A percentile compares a stretch with the other conserved stretches of the same genome.
Conservation (phyloP, 1,139 yeast species). For the Kurtzmaniella quercitrusa region DNA sequence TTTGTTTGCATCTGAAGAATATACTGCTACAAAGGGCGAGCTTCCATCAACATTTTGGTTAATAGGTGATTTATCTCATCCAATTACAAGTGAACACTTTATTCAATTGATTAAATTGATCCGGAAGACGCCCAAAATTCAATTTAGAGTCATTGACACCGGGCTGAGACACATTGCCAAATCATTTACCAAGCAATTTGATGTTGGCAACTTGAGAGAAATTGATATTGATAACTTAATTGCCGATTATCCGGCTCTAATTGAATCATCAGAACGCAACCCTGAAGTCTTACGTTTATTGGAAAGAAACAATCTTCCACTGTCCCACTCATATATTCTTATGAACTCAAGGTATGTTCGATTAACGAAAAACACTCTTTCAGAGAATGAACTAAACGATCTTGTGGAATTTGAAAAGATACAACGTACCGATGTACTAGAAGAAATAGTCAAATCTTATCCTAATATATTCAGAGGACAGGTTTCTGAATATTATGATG, state of each 20-base stretch:
- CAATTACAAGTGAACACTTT: constrained; percentile 37
- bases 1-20: constrained; percentile 12
- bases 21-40: constrained; percentile 11
- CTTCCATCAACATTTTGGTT: constrained; percentile 44
- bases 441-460: constrained; percentile 27
- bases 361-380: constrained; percentile 17
- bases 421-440: constrained; percentile 28
- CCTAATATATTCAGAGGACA: constrained; percentile 21
- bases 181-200: constrained; percentile 7
- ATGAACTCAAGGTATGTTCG: constrained; percentile 42
- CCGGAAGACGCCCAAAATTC: constrained; percentile 19
- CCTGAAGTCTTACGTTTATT: constrained; percentile 13
- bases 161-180: constrained; percentile 11
- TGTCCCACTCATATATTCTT: constrained; percentile 31
- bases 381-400: constrained; percentile 20
- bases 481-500: not conserved
- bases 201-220: constrained; percentile 11
- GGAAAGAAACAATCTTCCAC: constrained; percentile 26
- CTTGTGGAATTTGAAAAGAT: constrained; percentile 33
- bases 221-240: constrained; percentile 12
- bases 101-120: constrained; percentile 28
- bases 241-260: not conserved
- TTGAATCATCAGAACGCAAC: not conserved
- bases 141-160: constrained; percentile 32
- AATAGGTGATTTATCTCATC: constrained; percentile 49